These are phyloP conservation scores for Mitragyna speciosa DNA, from an alignment of 257 asterid genomes.

Conservation along the genomic window DNA sequence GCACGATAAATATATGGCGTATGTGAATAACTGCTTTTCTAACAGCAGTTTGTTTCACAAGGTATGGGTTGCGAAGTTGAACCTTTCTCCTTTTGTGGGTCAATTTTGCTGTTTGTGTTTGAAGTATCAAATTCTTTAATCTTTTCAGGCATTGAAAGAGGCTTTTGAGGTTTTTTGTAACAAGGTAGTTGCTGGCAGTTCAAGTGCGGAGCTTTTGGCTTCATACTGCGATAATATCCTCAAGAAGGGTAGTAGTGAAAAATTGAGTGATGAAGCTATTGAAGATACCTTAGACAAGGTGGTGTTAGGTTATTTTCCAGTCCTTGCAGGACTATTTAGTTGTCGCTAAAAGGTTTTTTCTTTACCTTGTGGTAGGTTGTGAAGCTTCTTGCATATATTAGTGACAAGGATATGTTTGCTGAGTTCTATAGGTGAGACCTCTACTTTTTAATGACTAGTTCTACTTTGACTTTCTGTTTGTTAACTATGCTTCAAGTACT, in stretches of 20 bases:
- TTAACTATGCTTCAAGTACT: neutral
- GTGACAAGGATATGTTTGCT: conserved; percentile 58
- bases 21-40: conserved; percentile 42
- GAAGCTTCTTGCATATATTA: conserved; percentile 44
- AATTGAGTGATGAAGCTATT: conserved; percentile 51
- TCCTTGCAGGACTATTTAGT: neutral
- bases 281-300: conserved; percentile 60
- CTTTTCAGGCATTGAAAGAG: conserved; percentile 46
- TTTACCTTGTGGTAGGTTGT: conserved; percentile 34
- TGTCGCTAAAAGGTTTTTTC: neutral
- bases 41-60: conserved; percentile 45
- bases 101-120: neutral
- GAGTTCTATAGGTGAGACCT: conserved; percentile 48
- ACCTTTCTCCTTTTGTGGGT: neutral
- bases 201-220: conserved; percentile 54
- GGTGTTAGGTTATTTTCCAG: neutral
- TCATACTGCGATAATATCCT: conserved; percentile 52
- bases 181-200: conserved; percentile 38
- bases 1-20: conserved; percentile 45
- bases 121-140: conserved; percentile 2
- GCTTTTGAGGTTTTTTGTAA: conserved; percentile 63
- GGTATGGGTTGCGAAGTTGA: conserved; percentile 26
- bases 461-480: neutral
- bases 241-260: conserved; percentile 51
- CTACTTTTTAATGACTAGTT: conserved; percentile 8